Percentiles rank a stretch among this genome's conserved stretches.
Conservation (phyloP, 2,329 filamentous ascomycete species). For the Bipolaris gigantea region DNA sequence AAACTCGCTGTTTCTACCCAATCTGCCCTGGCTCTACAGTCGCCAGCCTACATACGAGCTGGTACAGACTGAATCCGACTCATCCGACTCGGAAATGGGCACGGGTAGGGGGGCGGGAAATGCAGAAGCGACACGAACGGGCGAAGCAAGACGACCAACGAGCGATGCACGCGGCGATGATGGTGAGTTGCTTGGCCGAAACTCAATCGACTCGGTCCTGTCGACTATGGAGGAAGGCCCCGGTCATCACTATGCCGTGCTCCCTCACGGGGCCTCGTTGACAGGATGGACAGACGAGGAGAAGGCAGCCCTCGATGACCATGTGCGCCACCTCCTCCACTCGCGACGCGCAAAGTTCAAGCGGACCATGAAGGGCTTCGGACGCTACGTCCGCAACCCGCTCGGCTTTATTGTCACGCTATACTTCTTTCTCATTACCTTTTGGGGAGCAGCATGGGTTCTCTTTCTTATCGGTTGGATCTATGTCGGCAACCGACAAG, state of each 20-base stretch:
- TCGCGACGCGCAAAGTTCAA: slow-evolving; percentile 78
- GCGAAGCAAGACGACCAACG: slow-evolving; percentile 18
- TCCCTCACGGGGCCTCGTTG: slow-evolving; percentile 72
- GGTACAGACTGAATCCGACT: slow-evolving; percentile 51
- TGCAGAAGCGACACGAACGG: slow-evolving; percentile 23
- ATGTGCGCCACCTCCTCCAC: slow-evolving; percentile 84
- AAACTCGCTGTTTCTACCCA: slow-evolving; percentile 83
- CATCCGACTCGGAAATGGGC: slow-evolving; percentile 35
- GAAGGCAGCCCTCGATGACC: slow-evolving; percentile 75
- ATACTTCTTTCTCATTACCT: slow-evolving; percentile 83
- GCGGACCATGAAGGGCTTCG: slow-evolving; percentile 75
- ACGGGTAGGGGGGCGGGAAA: slow-evolving; percentile 12
- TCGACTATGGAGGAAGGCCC: slow-evolving; percentile 50
- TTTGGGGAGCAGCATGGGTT: slow-evolving; percentile 85
- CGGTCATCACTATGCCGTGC: slow-evolving; percentile 70
- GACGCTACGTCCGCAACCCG: slow-evolving; percentile 71
- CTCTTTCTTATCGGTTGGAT: slow-evolving; percentile 89
- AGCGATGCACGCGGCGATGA: slow-evolving; percentile 12
- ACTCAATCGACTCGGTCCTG: slow-evolving; percentile 39
- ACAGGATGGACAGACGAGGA: slow-evolving; percentile 77
- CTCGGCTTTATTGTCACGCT: slow-evolving; percentile 81
- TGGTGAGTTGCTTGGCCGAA: slow-evolving; percentile 15
- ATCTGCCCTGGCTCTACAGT: slow-evolving; percentile 73
- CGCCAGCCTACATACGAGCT: slow-evolving; percentile 77
- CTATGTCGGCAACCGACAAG: slow-evolving; percentile 71